Evolutionary conservation across 2,329 filamentous ascomycete species (phyloP).

Genomic region (Pseudovirgaria hyperparasitica): DNA sequence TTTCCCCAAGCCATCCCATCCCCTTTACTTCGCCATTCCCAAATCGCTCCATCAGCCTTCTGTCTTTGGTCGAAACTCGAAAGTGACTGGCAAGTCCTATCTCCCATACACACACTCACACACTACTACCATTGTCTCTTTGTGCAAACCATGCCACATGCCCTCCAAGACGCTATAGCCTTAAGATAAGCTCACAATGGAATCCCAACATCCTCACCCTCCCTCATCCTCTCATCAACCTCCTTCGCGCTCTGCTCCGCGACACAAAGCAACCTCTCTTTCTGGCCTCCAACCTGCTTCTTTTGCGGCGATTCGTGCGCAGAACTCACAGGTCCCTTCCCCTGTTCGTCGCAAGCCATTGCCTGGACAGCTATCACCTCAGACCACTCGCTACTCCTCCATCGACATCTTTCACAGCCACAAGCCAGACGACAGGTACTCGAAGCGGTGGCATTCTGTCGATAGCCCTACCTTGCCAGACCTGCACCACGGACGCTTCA

Average conservation of each 20-base stretch:
- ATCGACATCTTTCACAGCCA: conserved; percentile 30
- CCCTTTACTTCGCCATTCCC: no score
- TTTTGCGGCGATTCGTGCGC: conserved; percentile 31
- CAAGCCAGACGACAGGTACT: conserved; percentile 11
- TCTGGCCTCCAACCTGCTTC: conserved; percentile 28
- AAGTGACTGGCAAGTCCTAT: no score
- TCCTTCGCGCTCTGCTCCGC: conserved; percentile 5
- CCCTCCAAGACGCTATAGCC: conserved; percentile 1
- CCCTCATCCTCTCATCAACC: background rate
- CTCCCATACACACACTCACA: conserved; percentile 1
- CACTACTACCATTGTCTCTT: conserved; percentile 1
- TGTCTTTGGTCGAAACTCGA: no score
- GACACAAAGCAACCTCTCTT: conserved; percentile 21
- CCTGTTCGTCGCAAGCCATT: conserved; percentile 42
- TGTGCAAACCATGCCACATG: conserved; percentile 4
- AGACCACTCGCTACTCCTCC: conserved; percentile 29
- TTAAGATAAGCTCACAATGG: conserved; percentile 3
- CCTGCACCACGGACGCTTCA: conserved; percentile 13
- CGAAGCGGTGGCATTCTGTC: conserved; percentile 15
- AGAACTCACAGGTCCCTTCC: conserved; percentile 29
- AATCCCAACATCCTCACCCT: conserved; percentile 3
- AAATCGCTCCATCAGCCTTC: no score
- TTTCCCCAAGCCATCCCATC: no score
- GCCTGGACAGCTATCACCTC: conserved; percentile 36
- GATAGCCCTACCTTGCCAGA: conserved; percentile 15